These are phyloP conservation scores for Xenosphaeropsis pyriputrescens DNA, from an alignment of 2,329 filamentous ascomycete species.

Conservation along the genomic window DNA sequence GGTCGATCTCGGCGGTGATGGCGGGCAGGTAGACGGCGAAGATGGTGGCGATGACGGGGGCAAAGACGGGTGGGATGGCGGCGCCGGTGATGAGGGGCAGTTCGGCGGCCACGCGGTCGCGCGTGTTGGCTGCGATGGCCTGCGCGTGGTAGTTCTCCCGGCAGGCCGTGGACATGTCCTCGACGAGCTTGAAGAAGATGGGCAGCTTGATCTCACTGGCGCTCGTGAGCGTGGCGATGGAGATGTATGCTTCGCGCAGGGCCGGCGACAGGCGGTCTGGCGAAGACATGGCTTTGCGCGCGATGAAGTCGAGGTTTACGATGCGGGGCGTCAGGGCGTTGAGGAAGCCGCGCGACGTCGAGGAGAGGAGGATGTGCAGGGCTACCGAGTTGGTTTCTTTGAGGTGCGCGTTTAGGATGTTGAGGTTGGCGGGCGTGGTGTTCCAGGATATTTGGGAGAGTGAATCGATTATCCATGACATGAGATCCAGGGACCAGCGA, in stretches of 20 bases:
- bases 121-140: conserved; percentile 8
- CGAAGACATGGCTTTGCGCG: conserved; percentile 14
- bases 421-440: conserved; percentile 25
- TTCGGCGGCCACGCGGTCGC: conserved; percentile 14
- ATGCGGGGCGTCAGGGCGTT: conserved; percentile 53
- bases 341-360: conserved; percentile 59
- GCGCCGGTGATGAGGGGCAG: conserved; percentile 17
- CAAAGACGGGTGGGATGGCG: conserved; percentile 15
- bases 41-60: conserved; percentile 15
- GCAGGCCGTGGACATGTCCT: conserved; percentile 10
- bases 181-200: conserved; percentile 16
- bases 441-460: conserved; percentile 35
- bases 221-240: conserved; percentile 16
- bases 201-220: conserved; percentile 13
- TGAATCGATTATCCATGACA: conserved; percentile 45
- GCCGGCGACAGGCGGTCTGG: conserved; percentile 7
- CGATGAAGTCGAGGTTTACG: conserved; percentile 32
- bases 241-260: conserved; percentile 13
- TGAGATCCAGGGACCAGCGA: conserved; percentile 63
- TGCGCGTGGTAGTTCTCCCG: conserved; percentile 12
- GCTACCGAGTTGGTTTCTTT: conserved; percentile 39
- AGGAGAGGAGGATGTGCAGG: conserved; percentile 54
- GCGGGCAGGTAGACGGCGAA: conserved; percentile 12
- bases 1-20: conserved; percentile 17
- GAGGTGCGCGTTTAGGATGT: conserved; percentile 37